Base-by-base conservation (phyloP, 129 eudicot species). In the carrot (Daucus carota) region DNA sequence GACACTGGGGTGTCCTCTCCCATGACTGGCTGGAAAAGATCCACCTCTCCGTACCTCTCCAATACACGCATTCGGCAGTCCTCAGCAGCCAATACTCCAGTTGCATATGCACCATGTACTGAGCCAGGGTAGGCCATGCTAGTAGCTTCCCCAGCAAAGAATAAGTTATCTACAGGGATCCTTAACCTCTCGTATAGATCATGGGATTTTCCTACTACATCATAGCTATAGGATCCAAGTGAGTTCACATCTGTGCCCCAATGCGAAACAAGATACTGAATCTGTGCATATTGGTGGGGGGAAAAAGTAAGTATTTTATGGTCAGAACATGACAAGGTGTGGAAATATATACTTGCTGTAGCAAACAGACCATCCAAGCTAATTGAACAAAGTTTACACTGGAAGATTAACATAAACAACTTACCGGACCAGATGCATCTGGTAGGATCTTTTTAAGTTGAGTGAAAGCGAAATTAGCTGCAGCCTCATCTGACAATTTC, bases 121-220 rank as follows among this genome's bases (percentile, higher is more conserved):
- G 97, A 94, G 14, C 98, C 98, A 0, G 98, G 98, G 82, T 81
- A 87, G 67, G 86, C 92, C 10, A 75, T 47, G 76, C 97, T 91
- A 6, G 99, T 95, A 18, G 97, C 99, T 74, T 95, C 99, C 78
- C 99, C 99, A 3, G 99, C 99, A 86, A 95, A 95, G 79, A 95
- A 95, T 76, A 95, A 70, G 84, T 95, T 95, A 77, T 92, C 99
- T 52, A 95, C 97, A 0, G 99, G 97, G 76, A 85, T 87, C 83
- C 99, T 82, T 47, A 95, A 87, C 91, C 81, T 86, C 62, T 95
- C 96, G 68, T 95, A 95, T 79, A 95, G 85, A 48, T 95, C 97
- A 80, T 95, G 99, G 79, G 99, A 82, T 81, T 89, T 89, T 62
- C 97, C 97, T 60, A 95, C 99, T 76, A 31, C 81, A 73, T 92